Conservation (phyloP, 768 basidiomycete species). For the Tephrocybe rancida region DNA sequence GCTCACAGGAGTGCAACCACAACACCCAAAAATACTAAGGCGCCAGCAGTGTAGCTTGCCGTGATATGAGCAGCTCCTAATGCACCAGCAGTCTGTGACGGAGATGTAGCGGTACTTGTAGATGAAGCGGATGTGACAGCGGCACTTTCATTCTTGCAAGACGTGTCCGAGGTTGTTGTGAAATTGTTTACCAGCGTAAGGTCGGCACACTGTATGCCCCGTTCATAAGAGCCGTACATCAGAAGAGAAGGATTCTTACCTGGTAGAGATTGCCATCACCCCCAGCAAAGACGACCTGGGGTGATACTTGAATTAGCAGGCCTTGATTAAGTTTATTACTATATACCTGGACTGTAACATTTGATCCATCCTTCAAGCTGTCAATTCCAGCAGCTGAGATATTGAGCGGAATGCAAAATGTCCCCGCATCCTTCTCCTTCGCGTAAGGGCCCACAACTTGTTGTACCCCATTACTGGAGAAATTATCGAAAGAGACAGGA, state of each 20-base stretch:
- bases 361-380: constrained; percentile 56
- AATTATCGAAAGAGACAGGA: constrained; percentile 64
- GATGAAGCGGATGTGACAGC: background rate
- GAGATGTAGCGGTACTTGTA: constrained; percentile 9
- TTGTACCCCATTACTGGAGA: constrained; percentile 40
- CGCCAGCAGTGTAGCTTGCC: constrained; percentile 7
- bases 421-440: constrained; percentile 51
- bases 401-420: constrained; percentile 67
- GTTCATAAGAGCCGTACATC: constrained; percentile 26
- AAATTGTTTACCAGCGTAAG: constrained; percentile 60
- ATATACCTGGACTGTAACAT: constrained; percentile 68
- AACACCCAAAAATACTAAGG: constrained; percentile 2
- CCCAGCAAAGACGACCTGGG: constrained; percentile 60
- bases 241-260: constrained; percentile 31
- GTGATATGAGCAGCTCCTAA: background rate
- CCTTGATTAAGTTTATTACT: background rate
- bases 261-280: constrained; percentile 74
- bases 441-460: constrained; percentile 47
- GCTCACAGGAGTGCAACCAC: background rate
- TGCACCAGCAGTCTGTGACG: constrained; percentile 13
- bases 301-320: constrained; percentile 37
- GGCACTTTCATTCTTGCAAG: constrained; percentile 37
- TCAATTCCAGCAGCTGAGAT: constrained; percentile 47
- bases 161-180: constrained; percentile 44
- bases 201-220: constrained; percentile 67